These are phyloP conservation scores for Botrytis byssoidea DNA, from an alignment of 2,329 filamentous ascomycete genomes.

Conservation along the genomic window DNA sequence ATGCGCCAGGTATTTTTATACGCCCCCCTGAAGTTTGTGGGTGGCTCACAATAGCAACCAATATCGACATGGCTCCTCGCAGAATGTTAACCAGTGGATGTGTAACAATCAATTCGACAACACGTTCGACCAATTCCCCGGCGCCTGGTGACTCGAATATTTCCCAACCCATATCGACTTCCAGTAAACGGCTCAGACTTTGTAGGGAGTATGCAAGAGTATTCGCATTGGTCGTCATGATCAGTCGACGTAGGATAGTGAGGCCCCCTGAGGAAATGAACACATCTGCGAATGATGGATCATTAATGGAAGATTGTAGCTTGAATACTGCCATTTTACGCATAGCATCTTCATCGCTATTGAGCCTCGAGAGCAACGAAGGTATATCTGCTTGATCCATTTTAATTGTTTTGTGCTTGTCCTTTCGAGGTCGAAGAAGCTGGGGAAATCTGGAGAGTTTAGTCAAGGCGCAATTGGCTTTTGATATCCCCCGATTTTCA, in stretches of 20 bases:
- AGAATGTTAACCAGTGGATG: constrained; percentile 97
- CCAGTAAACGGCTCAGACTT: constrained; percentile 79
- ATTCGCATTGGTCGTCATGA: constrained; percentile 84
- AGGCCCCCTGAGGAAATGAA: constrained; percentile 91
- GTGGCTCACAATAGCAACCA: constrained; percentile 89
- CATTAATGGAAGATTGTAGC: constrained; percentile 90
- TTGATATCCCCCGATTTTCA: constrained; percentile 2
- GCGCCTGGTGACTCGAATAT: constrained; percentile 64
- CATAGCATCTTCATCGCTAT: constrained; percentile 78
- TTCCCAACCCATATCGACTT: constrained; percentile 98
- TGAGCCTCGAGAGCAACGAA: constrained; percentile 60
- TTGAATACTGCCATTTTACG: constrained; percentile 99
- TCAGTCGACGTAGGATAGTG: constrained; percentile 74
- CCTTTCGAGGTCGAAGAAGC: background rate
- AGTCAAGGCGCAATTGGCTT: constrained; percentile 14
- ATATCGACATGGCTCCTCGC: constrained; percentile 91
- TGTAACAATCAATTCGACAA: constrained; percentile 90
- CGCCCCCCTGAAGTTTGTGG: constrained; percentile 57
- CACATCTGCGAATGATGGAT: constrained; percentile 92
- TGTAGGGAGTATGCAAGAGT: constrained; percentile 94
- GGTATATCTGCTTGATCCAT: constrained; percentile 68
- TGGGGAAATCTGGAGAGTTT: constrained; percentile 5
- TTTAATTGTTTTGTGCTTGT: constrained; percentile 8
- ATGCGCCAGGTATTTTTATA: constrained; percentile 57
- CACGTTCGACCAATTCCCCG: constrained; percentile 67